Percentiles rank a stretch among this genome's conserved stretches.
Evolutionary conservation across 495 filamentous ascomycete species (phyloP).

Genomic region (Penicillium canescens): DNA sequence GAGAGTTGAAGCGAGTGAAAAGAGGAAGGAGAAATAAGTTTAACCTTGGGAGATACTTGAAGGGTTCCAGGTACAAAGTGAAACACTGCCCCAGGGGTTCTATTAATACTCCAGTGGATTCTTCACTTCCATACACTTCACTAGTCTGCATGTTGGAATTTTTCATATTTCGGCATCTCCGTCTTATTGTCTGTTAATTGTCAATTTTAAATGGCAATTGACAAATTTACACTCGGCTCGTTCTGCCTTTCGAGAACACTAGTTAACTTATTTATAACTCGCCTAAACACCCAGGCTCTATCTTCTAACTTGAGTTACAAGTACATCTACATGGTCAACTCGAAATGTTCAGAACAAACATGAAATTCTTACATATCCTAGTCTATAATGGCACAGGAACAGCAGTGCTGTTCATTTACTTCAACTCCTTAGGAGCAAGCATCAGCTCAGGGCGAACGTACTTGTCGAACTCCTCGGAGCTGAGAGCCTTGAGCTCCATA

Average conservation of each 20-base stretch:
- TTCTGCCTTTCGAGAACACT: constrained; percentile 1
- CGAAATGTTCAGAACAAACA: neutral
- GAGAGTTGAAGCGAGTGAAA: neutral
- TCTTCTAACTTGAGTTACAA: no score
- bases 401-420: constrained; percentile 31
- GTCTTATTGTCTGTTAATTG: no score
- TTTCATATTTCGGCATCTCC: neutral
- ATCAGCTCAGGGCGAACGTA: constrained; percentile 95
- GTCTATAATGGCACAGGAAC: constrained; percentile 23
- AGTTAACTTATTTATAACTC: constrained; percentile 15
- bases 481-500: constrained; percentile 89
- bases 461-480: constrained; percentile 87
- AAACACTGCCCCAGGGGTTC: no score
- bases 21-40: neutral
- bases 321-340: neutral
- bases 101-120: constrained; percentile 5
- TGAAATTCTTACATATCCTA: constrained; percentile 23
- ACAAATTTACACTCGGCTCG: no score
- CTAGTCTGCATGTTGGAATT: neutral
- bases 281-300: constrained; percentile 3
- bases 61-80: no score
- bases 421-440: constrained; percentile 74
- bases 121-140: neutral
- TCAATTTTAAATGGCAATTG: no score
- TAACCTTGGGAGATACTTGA: no score